phyloP scores from a whole-genome alignment of 2,329 filamentous ascomycete species.

The Raffaelea albimanens region DNA sequence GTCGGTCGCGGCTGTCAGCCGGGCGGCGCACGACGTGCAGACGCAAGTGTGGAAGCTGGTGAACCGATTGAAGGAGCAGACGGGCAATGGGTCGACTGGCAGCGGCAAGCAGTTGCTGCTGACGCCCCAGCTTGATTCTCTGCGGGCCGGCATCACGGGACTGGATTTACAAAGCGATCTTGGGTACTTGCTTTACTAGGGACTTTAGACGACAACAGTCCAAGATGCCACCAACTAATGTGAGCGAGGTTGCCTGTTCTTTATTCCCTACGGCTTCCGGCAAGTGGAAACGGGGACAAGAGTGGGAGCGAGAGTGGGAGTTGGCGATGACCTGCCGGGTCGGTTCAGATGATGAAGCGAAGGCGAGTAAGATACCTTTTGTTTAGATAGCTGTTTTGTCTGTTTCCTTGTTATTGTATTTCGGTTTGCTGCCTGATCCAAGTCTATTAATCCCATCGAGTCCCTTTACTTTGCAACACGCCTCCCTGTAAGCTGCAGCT shows the following conservation, averaged over 20 bases:
- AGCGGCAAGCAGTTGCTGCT: conserved; percentile 11
- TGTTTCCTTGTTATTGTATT: background rate
- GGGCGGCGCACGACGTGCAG: conserved; percentile 15
- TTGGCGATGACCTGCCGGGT: background rate
- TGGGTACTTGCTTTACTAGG: conserved; percentile 18
- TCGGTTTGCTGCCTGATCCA: conserved; percentile 3
- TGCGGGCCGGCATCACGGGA: conserved; percentile 15
- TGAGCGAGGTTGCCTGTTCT: too few species aligned
- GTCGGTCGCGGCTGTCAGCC: conserved; percentile 16
- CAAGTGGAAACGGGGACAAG: too few species aligned
- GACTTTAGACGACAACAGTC: background rate
- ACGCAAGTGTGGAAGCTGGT: conserved; percentile 12
- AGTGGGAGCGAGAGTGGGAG: too few species aligned
- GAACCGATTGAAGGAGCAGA: conserved; percentile 3
- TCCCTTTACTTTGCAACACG: background rate
- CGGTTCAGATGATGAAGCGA: background rate
- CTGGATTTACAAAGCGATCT: conserved; percentile 19
- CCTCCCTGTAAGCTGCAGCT: too few species aligned
- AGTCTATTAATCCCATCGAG: background rate
- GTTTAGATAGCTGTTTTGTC: background rate
- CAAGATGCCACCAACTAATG: too few species aligned
- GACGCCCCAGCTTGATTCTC: conserved; percentile 10
- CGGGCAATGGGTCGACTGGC: conserved; percentile 5
- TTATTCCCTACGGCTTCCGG: too few species aligned
- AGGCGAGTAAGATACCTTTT: background rate